A percentile compares a stretch with the other conserved stretches of the same genome.
phyloP scores from a whole-genome alignment of 2,329 filamentous ascomycete genomes.

The Botrytis galanthina region DNA sequence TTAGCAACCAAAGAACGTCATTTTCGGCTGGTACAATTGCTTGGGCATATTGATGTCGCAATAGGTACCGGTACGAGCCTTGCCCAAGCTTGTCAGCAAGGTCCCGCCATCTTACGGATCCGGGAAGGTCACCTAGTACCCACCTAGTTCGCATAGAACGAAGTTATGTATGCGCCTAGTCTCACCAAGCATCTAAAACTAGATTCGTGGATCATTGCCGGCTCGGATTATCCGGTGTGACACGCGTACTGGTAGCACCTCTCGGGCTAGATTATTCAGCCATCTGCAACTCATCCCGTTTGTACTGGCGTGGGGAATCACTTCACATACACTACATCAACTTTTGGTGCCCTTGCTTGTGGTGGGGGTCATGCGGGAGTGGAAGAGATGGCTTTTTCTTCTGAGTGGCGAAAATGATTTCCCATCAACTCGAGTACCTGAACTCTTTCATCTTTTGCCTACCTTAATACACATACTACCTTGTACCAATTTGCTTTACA shows the following conservation, averaged over 20 bases:
- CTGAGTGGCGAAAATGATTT: neutral
- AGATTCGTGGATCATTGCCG: constrained; percentile 5
- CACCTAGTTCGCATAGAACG: neutral
- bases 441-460: neutral
- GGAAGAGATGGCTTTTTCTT: neutral
- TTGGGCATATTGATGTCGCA: neutral
- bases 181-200: neutral
- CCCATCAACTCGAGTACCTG: neutral
- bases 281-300: constrained; percentile 12
- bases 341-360: neutral
- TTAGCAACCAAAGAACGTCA: neutral
- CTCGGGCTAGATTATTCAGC: constrained; percentile 1
- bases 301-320: neutral
- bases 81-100: neutral
- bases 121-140: neutral
- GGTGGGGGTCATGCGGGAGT: constrained; percentile 1
- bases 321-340: constrained; percentile 1
- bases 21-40: neutral
- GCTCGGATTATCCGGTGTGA: neutral
- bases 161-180: neutral
- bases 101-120: neutral
- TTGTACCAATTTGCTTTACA: neutral
- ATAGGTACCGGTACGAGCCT: neutral
- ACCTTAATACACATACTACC: neutral
- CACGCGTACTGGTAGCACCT: neutral